These are phyloP conservation scores for Echria macrotheca DNA, from an alignment of 495 filamentous ascomycete species.

Conservation along the genomic window DNA sequence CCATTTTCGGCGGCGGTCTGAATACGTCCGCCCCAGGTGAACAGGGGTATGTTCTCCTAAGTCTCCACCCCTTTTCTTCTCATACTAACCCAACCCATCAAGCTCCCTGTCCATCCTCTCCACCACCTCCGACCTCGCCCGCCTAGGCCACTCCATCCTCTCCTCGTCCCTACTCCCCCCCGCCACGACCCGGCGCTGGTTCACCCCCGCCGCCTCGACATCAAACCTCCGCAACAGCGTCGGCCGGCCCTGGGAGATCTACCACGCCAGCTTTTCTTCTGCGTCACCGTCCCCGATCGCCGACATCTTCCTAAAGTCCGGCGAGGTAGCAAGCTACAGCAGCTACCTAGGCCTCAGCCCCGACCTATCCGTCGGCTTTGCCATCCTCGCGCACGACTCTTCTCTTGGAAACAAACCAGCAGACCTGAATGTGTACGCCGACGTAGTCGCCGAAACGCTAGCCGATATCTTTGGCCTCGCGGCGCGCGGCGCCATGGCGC, in stretches of 20 bases:
- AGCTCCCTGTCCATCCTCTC: constrained; percentile 44
- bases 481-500: not conserved
- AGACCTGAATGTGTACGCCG: constrained; percentile 10
- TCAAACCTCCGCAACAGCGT: constrained; percentile 30
- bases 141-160: constrained; percentile 41
- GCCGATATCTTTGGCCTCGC: not conserved
- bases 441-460: constrained; percentile 3
- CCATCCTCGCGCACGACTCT: constrained; percentile 36
- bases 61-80: not conserved
- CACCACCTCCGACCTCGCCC: constrained; percentile 36
- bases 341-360: constrained; percentile 33
- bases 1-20: not conserved
- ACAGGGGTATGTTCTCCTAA: not conserved
- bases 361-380: constrained; percentile 39
- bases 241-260: constrained; percentile 49
- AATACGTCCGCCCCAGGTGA: not conserved
- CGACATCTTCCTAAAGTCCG: constrained; percentile 44
- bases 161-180: constrained; percentile 32
- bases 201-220: constrained; percentile 40
- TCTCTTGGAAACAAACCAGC: not conserved
- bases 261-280: constrained; percentile 9
- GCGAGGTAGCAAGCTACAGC: constrained; percentile 31
- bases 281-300: constrained; percentile 12
- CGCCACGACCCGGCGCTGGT: constrained; percentile 38
- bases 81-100: not conserved